These are phyloP conservation scores for Sergeia podlipaevii DNA, from an alignment of 208 protist genomes.

Conservation along the genomic window DNA sequence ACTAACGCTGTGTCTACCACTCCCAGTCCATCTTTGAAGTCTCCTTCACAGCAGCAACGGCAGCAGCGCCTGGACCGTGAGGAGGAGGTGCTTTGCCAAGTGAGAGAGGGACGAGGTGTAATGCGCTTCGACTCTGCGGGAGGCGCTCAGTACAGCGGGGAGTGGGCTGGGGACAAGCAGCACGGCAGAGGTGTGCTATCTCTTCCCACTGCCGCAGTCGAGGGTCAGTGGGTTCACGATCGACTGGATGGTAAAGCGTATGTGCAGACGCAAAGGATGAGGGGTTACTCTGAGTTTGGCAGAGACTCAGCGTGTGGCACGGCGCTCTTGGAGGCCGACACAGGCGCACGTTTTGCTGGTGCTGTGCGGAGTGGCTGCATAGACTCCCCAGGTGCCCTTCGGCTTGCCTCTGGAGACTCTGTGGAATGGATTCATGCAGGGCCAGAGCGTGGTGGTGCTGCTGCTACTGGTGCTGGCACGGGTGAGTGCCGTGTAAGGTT, in stretches of 20 bases:
- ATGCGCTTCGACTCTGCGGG: slow-evolving; percentile 16
- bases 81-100: not conserved
- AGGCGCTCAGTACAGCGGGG: slow-evolving; percentile 37
- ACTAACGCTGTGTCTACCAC: no score
- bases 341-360: slow-evolving; percentile 38
- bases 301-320: slow-evolving; percentile 12
- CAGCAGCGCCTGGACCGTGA: no score
- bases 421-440: slow-evolving; percentile 39
- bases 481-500: slow-evolving; percentile 50
- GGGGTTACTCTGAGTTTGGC: slow-evolving; percentile 7
- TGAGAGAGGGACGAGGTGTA: slow-evolving; percentile 16
- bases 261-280: slow-evolving; percentile 24
- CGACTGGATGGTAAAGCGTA: slow-evolving; percentile 19
- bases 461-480: slow-evolving; percentile 12
- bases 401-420: slow-evolving; percentile 37
- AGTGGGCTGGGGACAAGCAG: slow-evolving; percentile 46
- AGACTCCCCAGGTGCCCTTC: slow-evolving; percentile 16
- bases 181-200: slow-evolving; percentile 47
- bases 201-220: slow-evolving; percentile 30
- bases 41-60: no score
- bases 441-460: not conserved
- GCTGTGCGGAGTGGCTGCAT: slow-evolving; percentile 15
- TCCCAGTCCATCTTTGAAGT: no score
- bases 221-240: slow-evolving; percentile 55
- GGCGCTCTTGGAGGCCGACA: slow-evolving; percentile 41